Base-by-base conservation (phyloP, 495 filamentous ascomycete genomes). In the Hypomontagnella submonticulosa region DNA sequence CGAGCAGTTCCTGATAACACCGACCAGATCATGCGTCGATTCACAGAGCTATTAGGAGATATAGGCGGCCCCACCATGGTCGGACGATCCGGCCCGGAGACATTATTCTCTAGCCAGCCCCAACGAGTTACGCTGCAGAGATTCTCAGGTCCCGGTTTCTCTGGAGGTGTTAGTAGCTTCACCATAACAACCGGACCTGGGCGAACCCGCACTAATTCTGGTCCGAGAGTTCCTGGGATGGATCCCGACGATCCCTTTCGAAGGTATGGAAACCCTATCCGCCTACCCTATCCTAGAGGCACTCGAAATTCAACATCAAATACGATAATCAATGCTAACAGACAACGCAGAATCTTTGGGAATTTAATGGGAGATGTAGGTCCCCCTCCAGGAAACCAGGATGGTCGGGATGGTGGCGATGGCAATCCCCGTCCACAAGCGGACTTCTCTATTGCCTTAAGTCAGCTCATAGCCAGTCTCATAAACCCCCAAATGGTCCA, bases 401-500 rank as follows among this genome's bases (percentile, higher is more conserved):
- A n/a, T n/a, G n/a, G n/a, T n/a, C 48, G n/a, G 63, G n/a, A n/a
- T n/a, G n/a, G 57, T 34, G 49, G 66, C 36, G 51, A 58, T 4
- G 69, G 65, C 4, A 70, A 56, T 40, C 44, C 15, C 23, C 57
- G 71, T 33, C 48, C 46, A 37, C 52, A 62, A 13, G 47, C 57
- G 1, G 69, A 67, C 38, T 71, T 82, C 5, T 60, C 58, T 9
- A 49, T 63, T 11, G 67, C 67, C 5, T 67, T 83, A 10, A 76
- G 75, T 13, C 74, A 80, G 13, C 63, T 82, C 11, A 64, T 90
- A 37, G 73, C 76, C 20, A 75, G 78, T 4, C 62, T 94, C 34
- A 73, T 92, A 37, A 87, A 86, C 63, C 80, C 88, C 30, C 74
- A 75, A 30, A 86, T 81, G 6, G 81, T 82, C 4, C 81, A 84